Evolutionary conservation across 805 yeast genomes (phyloP), one percentile per base, ranked within the genome.

Genomic region (Nakazawaea pomicola): DNA sequence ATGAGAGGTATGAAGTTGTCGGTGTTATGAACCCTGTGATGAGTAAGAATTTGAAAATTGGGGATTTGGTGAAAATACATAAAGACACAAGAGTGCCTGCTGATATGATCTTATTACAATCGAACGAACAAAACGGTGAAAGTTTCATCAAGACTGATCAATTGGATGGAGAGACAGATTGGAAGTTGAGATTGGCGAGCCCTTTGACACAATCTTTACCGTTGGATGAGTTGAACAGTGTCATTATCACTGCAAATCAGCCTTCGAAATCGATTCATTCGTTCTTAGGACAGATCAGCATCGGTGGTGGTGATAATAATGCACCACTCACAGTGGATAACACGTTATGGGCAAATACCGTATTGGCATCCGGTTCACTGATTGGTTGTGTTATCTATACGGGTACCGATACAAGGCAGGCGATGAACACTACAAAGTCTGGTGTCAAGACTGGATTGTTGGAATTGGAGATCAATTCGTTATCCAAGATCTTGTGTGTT

Each of bases 301-400:
- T 72, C 45, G 80, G 78, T 39, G 74, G 73, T 31, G 80, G 78
- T 39, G 74, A 73, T 31, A 71, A 76, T 20, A 69, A 80, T 1
- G 36, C 35, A 19, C 85, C 93, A 4, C 65, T 93, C 11, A 71
- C 83, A 3, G 79, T 93, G 8, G 99, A 93, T 60, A 90, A 91
- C 55, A 88, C 99, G 0, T 61, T 95, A 57, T 93, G 99, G 99
- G 97, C 98, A 11, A 93, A 93, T 58, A 93, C 99, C 0, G 97
- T 95, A 1, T 68, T 95, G 12, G 98, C 99, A 0, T 85, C 96
- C 0, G 98, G 97, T 11, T 76, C 87, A 3, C 93, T 95, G 6
- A 68, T 90, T 36, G 99, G 95, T 2, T 80, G 91, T 51, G 78
- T 93, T 12, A 70, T 89, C 2, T 93, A 89, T 59, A 91, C 98